phyloP scores from a whole-genome alignment of 2,329 filamentous ascomycete species.

The Penicillium corylophilum region DNA sequence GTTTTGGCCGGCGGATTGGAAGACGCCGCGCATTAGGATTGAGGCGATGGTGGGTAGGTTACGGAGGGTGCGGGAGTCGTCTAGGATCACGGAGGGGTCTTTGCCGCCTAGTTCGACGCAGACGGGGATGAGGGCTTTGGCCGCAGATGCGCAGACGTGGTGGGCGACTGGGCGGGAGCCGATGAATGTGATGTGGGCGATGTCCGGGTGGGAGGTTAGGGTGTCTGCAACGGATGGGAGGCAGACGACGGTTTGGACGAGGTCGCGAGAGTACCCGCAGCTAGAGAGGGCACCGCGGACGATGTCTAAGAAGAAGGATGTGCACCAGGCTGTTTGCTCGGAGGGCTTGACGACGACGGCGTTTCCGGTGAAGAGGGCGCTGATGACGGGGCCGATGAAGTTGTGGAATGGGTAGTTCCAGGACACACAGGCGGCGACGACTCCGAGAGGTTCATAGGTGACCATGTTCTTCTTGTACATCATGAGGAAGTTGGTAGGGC shows the following conservation, averaged over 20 bases:
- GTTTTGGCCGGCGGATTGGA: constrained; percentile 95
- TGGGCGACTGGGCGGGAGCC: constrained; percentile 84
- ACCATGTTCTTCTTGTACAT: constrained; percentile 92
- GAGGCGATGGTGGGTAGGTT: constrained; percentile 71
- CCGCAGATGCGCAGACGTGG: constrained; percentile 81
- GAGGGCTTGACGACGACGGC: constrained; percentile 90
- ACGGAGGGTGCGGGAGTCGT: constrained; percentile 62
- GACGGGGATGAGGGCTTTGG: constrained; percentile 81
- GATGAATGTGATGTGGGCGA: constrained; percentile 93
- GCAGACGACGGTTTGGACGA: constrained; percentile 83
- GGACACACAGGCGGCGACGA: constrained; percentile 87
- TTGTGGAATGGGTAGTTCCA: constrained; percentile 99
- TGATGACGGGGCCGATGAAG: constrained; percentile 85
- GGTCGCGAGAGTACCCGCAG: constrained; percentile 76
- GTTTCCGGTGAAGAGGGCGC: constrained; percentile 86
- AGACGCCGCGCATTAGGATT: constrained; percentile 85
- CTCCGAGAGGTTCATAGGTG: constrained; percentile 85
- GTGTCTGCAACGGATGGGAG: constrained; percentile 80
- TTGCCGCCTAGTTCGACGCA: constrained; percentile 93
- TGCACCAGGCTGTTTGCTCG: constrained; percentile 93
- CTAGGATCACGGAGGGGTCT: constrained; percentile 85
- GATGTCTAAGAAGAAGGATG: constrained; percentile 75
- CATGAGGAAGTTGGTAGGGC: constrained; percentile 91
- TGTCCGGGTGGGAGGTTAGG: constrained; percentile 78
- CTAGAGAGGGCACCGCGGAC: constrained; percentile 74